phyloP scores from a whole-genome alignment of 75 land plant genomes.

The Isoetes taiwanensis region DNA sequence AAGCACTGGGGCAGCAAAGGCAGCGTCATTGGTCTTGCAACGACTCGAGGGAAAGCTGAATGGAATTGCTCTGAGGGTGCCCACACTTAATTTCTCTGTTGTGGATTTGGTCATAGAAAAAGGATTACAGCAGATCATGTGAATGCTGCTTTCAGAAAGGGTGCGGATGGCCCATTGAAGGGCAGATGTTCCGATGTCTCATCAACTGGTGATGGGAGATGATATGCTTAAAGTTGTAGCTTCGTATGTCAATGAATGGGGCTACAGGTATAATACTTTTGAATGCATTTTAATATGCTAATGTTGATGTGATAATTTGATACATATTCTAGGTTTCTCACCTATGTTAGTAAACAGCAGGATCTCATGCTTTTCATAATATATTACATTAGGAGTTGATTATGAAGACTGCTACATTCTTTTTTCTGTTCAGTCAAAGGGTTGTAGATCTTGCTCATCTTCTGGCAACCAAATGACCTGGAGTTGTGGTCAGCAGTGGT shows the following conservation, averaged over 20 bases:
- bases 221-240: conserved; percentile 5
- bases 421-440: neutral
- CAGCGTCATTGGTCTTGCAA: neutral
- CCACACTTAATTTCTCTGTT: neutral
- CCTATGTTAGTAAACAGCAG: too few relatives aligned
- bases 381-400: too few relatives aligned
- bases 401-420: too few relatives aligned
- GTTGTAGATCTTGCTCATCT: conserved; percentile 2
- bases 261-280: neutral
- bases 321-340: neutral
- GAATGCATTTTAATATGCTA: neutral
- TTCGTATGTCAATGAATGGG: conserved; percentile 3
- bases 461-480: neutral
- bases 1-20: conserved; percentile 5
- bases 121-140: neutral
- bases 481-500: neutral
- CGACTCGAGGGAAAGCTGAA: conserved; percentile 5
- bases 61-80: neutral
- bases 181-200: conserved; percentile 3
- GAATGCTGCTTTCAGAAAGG: conserved; percentile 5
- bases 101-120: neutral
- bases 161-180: neutral
- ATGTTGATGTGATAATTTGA: neutral
- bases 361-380: too few relatives aligned
- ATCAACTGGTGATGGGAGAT: conserved; percentile 3